Conservation (phyloP, 2,329 filamentous ascomycete genomes). For the Parastagonospora nodorum region DNA sequence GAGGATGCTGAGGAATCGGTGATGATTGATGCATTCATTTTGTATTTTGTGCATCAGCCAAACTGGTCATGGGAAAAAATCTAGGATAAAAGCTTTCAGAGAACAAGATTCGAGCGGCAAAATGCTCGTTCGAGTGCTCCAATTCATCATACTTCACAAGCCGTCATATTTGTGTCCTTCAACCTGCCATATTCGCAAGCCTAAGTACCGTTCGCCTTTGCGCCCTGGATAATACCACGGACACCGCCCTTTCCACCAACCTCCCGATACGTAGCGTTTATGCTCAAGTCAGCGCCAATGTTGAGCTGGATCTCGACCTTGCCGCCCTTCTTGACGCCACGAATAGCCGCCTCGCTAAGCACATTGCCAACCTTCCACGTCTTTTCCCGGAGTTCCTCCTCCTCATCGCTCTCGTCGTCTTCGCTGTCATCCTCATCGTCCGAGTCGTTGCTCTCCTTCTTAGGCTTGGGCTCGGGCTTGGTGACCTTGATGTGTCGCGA, state of each 20-base stretch:
- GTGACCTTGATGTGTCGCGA: conserved; percentile 90
- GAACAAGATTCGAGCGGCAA: neutral
- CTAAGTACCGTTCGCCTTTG: conserved; percentile 39
- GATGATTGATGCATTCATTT: neutral
- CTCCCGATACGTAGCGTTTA: conserved; percentile 82
- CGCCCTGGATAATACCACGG: conserved; percentile 35
- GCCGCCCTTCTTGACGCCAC: conserved; percentile 80
- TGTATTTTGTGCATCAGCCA: neutral
- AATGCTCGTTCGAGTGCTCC: neutral
- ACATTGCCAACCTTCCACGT: conserved; percentile 85
- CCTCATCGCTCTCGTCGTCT: conserved; percentile 67
- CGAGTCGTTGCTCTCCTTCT: conserved; percentile 64
- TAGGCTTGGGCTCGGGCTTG: conserved; percentile 79
- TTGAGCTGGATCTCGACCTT: conserved; percentile 96
- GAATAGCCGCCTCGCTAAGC: conserved; percentile 84
- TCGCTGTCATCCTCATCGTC: conserved; percentile 66
- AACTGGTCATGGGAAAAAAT: neutral
- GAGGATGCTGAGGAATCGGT: conserved; percentile 27
- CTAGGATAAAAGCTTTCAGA: neutral
- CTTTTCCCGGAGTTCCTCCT: conserved; percentile 86
- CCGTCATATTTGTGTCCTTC: neutral
- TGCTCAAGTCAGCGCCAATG: conserved; percentile 76
- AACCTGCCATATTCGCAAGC: neutral
- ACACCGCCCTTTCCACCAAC: conserved; percentile 82
- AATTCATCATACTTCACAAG: no score